Evolutionary conservation across 495 filamentous ascomycete species (phyloP).

Genomic region (Aspergillus affinis): DNA sequence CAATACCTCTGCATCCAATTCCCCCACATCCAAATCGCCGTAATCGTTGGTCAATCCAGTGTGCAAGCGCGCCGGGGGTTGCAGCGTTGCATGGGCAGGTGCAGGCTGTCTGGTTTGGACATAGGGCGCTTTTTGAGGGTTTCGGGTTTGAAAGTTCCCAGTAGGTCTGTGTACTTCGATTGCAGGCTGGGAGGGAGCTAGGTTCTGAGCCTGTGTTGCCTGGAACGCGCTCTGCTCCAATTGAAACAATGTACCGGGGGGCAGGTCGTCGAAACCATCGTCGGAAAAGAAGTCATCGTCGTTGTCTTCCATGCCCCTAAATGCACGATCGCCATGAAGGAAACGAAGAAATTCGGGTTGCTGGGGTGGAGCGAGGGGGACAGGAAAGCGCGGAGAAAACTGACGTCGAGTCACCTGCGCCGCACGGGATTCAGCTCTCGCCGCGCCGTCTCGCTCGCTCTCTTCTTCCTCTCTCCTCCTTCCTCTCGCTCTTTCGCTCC

Average conservation of each 20-base stretch:
- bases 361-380: slow-evolving; percentile 2
- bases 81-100: slow-evolving; percentile 21
- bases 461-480: slow-evolving; percentile 9
- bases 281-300: slow-evolving; percentile 67
- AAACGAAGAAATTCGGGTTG: slow-evolving; percentile 11
- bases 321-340: slow-evolving; percentile 44
- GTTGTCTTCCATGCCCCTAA: slow-evolving; percentile 54
- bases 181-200: slow-evolving; percentile 6
- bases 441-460: slow-evolving; percentile 9
- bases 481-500: slow-evolving; percentile 1
- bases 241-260: slow-evolving; percentile 49
- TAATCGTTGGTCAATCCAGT: slow-evolving; percentile 51
- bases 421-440: slow-evolving; percentile 7
- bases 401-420: slow-evolving; percentile 16
- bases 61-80: slow-evolving; percentile 35
- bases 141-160: slow-evolving; percentile 14
- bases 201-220: slow-evolving; percentile 42
- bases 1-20: slow-evolving; percentile 53
- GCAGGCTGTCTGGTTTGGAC: slow-evolving; percentile 5
- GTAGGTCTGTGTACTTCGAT: slow-evolving; percentile 11
- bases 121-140: slow-evolving; percentile 4
- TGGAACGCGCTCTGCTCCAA: slow-evolving; percentile 56
- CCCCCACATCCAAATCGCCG: slow-evolving; percentile 55
- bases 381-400: slow-evolving; percentile 6
- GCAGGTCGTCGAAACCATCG: slow-evolving; percentile 59